Evolutionary conservation across 306 rosid genomes (phyloP), one percentile per base, ranked within the genome.

Genomic region (Pyrus bretschneideri): DNA sequence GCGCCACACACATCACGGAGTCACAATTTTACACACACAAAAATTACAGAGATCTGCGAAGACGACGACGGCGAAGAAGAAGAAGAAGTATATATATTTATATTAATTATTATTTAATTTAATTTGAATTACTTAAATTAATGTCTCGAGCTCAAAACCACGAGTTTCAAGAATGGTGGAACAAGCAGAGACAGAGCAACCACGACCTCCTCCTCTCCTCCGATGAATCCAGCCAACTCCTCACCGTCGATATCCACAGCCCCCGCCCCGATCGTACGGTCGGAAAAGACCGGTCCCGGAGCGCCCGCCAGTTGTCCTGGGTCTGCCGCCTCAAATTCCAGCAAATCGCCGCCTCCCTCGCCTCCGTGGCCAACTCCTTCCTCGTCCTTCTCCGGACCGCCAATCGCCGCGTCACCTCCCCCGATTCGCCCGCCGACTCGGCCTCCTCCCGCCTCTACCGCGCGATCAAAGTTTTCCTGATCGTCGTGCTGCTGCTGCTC

Each of bases 91-190:
- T 11, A 4, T 60, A 60, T 11, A 18, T 15, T 15, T 51, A 51
- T 51, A 19, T 6, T 18, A 49, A 15, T 18, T 51, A 49, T 49
- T 49, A 49, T 49, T 49, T 49, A 4, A 15, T 46, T 46, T 46
- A 45, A 25, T 23, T 25, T 27, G 11, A 13, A 2, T 5, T 13
- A 6, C 13, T 45, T 63, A 10, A 54, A 19, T 64, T 73, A 35
- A 92, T 92, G 97, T 87, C 98, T 85, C 93, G 93, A 63, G 64
- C 92, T 33, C 92, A 87, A 2, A 95, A 95, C 84, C 80, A 83
- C 31, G 98, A 95, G 88, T 95, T 95, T 81, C 98, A 92, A 77
- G 96, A 95, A 92, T 95, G 98, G 98, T 95, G 98, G 98, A 95
- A 95, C 88, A 84, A 90, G 79, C 97, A 95, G 65, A 83, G 97